Base-by-base conservation (phyloP, 202 grass and related monocot genomes). In the Schoenoplectus tabernaemontani region DNA sequence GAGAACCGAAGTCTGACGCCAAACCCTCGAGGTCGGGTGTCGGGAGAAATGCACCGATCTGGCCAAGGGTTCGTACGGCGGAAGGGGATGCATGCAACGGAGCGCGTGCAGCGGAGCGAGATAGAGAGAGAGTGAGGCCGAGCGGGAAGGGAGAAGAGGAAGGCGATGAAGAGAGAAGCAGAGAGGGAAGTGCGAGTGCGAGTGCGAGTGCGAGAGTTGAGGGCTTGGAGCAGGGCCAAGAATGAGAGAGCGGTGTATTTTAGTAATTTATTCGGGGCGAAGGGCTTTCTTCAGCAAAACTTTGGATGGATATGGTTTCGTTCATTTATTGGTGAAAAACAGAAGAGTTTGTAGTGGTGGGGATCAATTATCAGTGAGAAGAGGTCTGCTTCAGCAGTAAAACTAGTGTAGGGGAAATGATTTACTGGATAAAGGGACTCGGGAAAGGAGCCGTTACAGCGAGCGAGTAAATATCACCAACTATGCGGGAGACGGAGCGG, bases 371-470 rank as follows among this genome's bases (percentile, higher is more conserved):
- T 32, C 70, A 53, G 26, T 74, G 47, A n/a, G 7, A 10, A 1
- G 46, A 34, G 44, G 33, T 34, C 46, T 5, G 32, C n/a, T 62
- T 22, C 43, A 15, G 9, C 1, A 2, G n/a, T 80, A 30, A 17
- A 53, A 28, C 15, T 12, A 2, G 59, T 64, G 19, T 51, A 50
- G 2, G 8, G 34, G 16, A 19, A 46, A 46, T n/a, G n/a, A n/a
- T n/a, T 44, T 13, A 34, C 15, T 28, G 54, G 77, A 63, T 80
- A 78, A 63, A 80, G 24, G 38, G 26, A 28, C 38, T 80, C 28
- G 77, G 77, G 60, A 80, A 80, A 63, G 77, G 77, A 64, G 77
- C 77, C 77, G 77, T 80, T 80, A 80, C 77, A n/a, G n/a, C n/a
- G n/a, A 28, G 77, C 77, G 34, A 80, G 77, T 64, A 80, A 64